Conservation (phyloP, 805 yeast species). For the Diddensiella santjacobensis region DNA sequence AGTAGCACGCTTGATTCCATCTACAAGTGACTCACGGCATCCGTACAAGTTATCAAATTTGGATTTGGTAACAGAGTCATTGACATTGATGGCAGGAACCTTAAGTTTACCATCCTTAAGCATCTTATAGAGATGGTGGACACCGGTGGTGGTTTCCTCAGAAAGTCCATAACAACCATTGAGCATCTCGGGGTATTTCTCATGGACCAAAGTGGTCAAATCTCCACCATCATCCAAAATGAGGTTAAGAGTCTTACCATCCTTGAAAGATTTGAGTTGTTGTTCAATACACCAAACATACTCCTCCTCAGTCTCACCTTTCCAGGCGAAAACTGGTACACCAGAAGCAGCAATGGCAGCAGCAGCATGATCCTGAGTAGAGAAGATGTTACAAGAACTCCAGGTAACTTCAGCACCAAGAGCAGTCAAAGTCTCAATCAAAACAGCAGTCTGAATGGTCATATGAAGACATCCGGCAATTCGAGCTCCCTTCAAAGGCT, state of each 20-base stretch:
- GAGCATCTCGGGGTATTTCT: slow-evolving; percentile 96
- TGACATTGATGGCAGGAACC: slow-evolving; percentile 99
- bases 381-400: slow-evolving; percentile 98
- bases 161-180: slow-evolving; percentile 92
- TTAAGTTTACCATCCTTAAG: slow-evolving; percentile 80
- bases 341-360: slow-evolving; percentile 99
- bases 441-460: slow-evolving; percentile 99
- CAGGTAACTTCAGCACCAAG: slow-evolving; percentile 99
- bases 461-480: slow-evolving; percentile 98
- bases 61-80: slow-evolving; percentile 98
- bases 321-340: slow-evolving; percentile 99
- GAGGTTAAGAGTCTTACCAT: slow-evolving; percentile 89
- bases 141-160: slow-evolving; percentile 99
- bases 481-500: slow-evolving; percentile 98
- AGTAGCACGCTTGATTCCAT: slow-evolving; percentile 99
- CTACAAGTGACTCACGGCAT: slow-evolving; percentile 97
- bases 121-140: slow-evolving; percentile 97
- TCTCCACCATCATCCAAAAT: slow-evolving; percentile 99
- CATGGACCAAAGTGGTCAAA: slow-evolving; percentile 93
- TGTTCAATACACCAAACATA: slow-evolving; percentile 99
- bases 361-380: slow-evolving; percentile 99
- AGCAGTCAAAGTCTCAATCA: slow-evolving; percentile 94
- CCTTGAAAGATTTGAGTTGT: slow-evolving; percentile 97
- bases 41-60: slow-evolving; percentile 99
- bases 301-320: slow-evolving; percentile 99